Percentiles rank a stretch among this genome's conserved stretches.
phyloP scores from a whole-genome alignment of 164 flowering plant species.

The Berberis thunbergii region DNA sequence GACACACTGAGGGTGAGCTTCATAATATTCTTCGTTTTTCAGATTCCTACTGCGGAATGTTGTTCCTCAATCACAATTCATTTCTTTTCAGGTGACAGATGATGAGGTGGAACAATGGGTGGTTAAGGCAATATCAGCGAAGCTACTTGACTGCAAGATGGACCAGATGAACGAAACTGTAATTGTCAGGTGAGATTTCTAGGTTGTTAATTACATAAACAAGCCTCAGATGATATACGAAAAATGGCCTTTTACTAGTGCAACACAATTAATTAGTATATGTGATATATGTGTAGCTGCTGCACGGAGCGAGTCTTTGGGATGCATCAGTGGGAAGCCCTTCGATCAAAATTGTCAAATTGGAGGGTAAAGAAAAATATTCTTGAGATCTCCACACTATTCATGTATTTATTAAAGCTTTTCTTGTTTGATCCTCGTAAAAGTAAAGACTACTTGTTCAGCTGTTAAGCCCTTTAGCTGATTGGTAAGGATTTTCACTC shows the following conservation, averaged over 20 bases:
- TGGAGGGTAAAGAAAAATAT: constrained; percentile 62
- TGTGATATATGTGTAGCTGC: constrained; percentile 35
- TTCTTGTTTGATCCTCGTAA: not conserved
- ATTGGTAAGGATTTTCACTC: not conserved
- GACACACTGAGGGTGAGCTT: constrained; percentile 62
- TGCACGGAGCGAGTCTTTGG: constrained; percentile 77
- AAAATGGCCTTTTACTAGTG: not conserved
- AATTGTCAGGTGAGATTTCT: constrained; percentile 50
- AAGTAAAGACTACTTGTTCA: not conserved
- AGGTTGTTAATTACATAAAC: not conserved
- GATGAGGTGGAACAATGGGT: constrained; percentile 95
- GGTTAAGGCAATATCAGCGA: constrained; percentile 76
- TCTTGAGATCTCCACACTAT: not conserved
- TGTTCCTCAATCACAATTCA: not conserved
- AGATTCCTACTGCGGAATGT: not conserved
- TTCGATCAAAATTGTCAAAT: constrained; percentile 54
- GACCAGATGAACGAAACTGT: constrained; percentile 90
- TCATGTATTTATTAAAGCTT: not conserved
- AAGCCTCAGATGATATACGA: no score
- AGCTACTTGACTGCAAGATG: constrained; percentile 83
- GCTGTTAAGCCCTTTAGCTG: not conserved
- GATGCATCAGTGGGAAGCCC: constrained; percentile 60
- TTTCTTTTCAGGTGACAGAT: constrained; percentile 43
- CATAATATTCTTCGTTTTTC: not conserved
- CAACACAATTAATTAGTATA: not conserved